Percentiles rank a stretch among this genome's conserved stretches.
Conservation (phyloP, 2,329 filamentous ascomycete genomes). For the Botrytis squamosa region DNA sequence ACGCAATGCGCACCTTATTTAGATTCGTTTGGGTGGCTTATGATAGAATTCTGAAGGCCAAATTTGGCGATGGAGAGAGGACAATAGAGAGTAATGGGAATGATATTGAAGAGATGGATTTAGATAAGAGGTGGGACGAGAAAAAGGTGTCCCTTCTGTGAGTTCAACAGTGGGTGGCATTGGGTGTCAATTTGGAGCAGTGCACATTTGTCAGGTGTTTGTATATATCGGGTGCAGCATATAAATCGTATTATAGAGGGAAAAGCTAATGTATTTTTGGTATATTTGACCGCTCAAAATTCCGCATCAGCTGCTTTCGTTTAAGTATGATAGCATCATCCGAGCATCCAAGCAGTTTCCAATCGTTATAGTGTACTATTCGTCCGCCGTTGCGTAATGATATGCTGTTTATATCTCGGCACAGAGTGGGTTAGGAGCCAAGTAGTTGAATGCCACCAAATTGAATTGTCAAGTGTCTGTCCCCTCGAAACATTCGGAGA, state of each 20-base stretch:
- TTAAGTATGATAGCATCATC: neutral
- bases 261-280: neutral
- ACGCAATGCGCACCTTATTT: conserved; percentile 52
- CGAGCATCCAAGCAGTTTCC: neutral
- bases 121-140: conserved; percentile 19
- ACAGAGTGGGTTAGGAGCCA: too few relatives aligned
- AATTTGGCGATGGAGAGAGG: conserved; percentile 86
- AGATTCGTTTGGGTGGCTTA: conserved; percentile 62
- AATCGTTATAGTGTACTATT: neutral
- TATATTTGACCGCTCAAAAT: neutral
- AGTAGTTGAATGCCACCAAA: neutral
- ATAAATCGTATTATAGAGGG: neutral
- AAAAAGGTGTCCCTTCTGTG: conserved; percentile 2
- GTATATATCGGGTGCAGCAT: neutral
- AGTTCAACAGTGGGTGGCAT: neutral
- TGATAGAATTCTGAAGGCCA: conserved; percentile 58
- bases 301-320: neutral
- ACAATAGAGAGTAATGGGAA: conserved; percentile 41
- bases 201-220: neutral
- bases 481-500: neutral
- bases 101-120: conserved; percentile 24
- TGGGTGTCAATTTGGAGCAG: neutral
- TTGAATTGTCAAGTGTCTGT: neutral
- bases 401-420: too few relatives aligned
- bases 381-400: neutral